Evolutionary conservation across 306 rosid species (phyloP).

Genomic region (Gynostemma pentaphyllum): DNA sequence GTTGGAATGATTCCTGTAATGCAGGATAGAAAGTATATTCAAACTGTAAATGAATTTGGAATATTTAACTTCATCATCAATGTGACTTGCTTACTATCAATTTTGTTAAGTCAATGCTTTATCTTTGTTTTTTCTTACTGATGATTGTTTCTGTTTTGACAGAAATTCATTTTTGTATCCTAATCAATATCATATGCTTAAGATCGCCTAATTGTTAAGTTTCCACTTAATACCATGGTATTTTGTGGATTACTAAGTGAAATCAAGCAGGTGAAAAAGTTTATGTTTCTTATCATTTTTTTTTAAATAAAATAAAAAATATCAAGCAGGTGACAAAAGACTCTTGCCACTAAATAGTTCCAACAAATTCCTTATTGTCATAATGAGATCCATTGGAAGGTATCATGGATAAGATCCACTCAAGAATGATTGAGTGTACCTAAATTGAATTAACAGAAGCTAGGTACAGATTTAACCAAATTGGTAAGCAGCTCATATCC

Average conservation of each 20-base stretch:
- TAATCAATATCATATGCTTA: not conserved
- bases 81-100: not conserved
- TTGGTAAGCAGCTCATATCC: not conserved
- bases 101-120: not conserved
- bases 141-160: not conserved
- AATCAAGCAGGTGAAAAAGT: not conserved
- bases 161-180: not conserved
- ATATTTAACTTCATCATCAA: not conserved
- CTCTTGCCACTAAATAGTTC: not conserved
- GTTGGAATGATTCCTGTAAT: conserved; percentile 63
- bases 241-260: not conserved
- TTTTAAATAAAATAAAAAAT: no score
- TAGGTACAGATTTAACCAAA: not conserved
- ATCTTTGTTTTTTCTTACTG: not conserved
- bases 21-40: not conserved
- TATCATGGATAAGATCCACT: not conserved
- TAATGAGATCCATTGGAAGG: not conserved
- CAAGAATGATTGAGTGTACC: not conserved
- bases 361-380: not conserved
- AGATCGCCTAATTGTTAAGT: not conserved
- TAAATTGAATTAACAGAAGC: not conserved
- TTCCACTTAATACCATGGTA: not conserved
- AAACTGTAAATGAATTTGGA: not conserved
- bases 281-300: no score
- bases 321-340: not conserved